Evolutionary conservation across 2,329 filamentous ascomycete genomes (phyloP).

Genomic region (Xylariaceae sp.): DNA sequence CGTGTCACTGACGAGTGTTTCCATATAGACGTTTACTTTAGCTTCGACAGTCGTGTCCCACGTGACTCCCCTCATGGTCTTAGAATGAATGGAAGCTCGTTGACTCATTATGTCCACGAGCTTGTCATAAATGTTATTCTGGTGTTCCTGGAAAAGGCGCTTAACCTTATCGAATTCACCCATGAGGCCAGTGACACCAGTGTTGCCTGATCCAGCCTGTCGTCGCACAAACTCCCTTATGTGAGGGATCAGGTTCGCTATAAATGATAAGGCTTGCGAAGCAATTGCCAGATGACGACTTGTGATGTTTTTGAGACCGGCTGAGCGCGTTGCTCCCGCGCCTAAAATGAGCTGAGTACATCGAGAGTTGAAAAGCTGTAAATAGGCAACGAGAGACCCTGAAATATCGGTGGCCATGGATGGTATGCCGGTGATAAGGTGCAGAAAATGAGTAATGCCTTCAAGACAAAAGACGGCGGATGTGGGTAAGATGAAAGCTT

Average conservation of each 20-base stretch:
- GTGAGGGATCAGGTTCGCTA: constrained; percentile 82
- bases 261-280: constrained; percentile 82
- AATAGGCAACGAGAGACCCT: constrained; percentile 72
- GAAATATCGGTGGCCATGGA: constrained; percentile 85
- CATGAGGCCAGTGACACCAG: constrained; percentile 57
- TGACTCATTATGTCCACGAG: constrained; percentile 88
- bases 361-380: constrained; percentile 92
- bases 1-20: constrained; percentile 82
- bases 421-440: constrained; percentile 78
- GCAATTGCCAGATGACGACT: constrained; percentile 92
- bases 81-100: constrained; percentile 69
- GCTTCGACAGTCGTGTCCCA: constrained; percentile 59
- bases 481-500: constrained; percentile 79
- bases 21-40: constrained; percentile 69
- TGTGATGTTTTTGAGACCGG: constrained; percentile 91
- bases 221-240: constrained; percentile 87
- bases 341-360: constrained; percentile 96
- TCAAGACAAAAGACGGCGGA: constrained; percentile 78
- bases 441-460: constrained; percentile 78
- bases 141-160: constrained; percentile 80
- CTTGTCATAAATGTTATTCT: constrained; percentile 87
- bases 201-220: constrained; percentile 53
- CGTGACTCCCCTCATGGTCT: constrained; percentile 67
- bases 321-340: constrained; percentile 82
- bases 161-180: constrained; percentile 86